Base-by-base conservation (phyloP, 2,329 filamentous ascomycete species). In the Xylaria sp. region DNA sequence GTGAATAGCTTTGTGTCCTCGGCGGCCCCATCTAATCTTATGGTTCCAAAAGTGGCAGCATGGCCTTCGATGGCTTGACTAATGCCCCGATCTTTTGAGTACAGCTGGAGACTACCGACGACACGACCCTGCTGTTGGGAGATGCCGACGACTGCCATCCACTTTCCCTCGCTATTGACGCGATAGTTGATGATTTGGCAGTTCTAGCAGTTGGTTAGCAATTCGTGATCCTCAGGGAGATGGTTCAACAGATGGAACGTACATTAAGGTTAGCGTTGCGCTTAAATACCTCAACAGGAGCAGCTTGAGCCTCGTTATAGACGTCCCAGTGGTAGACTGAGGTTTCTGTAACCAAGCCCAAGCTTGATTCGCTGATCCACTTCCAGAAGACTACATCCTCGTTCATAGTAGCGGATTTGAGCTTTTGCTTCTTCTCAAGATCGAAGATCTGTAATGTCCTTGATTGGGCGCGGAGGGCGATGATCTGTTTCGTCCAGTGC, bases 151-250 rank as follows among this genome's bases (percentile, higher is more conserved):
- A 98, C 91, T 34, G 97, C 94, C 90, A 97, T 97, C 96, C 96
- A 99, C 83, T 97, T 97, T 80, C 94, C 93, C 73, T 99, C 95
- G 72, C 91, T 89, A 81, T 95, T 98, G 75, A 97, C 93, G 75
- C 95, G 93, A 84, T 99, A 99, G 85, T 98, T 99, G 88, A 99
- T 99, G 82, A 99, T 99, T 89, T 99, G 96, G 82, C 93, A 97
- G 73, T 92, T 92, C 93, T 97, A 76, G 12, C 5, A 47, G 34
- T n/a, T 55, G 17, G 39, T 42, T 63, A 67, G 72, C 47, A 68
- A 77, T 75, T 70, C 39, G 77, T 72, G 48, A 61, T 48, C 58
- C 24, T 27, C 4, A 2, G 21, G 27, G 1, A 12, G 24, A 9
- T 30, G 32, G 59, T 58, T 17, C 7, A 12, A 34, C 34, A 24